These are phyloP conservation scores for Cymbopogon citratus DNA, from an alignment of 176 grass and related monocot species.

Conservation along the genomic window DNA sequence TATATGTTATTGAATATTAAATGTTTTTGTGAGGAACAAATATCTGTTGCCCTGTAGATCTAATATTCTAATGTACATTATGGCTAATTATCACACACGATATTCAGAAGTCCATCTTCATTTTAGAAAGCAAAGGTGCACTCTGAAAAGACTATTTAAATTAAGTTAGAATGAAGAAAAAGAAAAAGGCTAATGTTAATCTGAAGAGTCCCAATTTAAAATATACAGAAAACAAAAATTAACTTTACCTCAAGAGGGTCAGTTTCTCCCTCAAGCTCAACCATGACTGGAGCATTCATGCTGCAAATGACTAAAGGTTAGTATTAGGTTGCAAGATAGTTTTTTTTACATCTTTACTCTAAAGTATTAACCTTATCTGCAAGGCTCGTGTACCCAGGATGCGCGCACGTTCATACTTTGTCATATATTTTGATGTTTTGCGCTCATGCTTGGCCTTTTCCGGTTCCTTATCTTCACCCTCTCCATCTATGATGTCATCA, in stretches of 20 bases:
- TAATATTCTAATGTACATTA: neutral
- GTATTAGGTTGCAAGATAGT: no score
- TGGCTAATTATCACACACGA: neutral
- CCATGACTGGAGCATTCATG: conserved; percentile 98
- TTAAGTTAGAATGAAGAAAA: neutral
- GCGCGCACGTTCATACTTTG: conserved; percentile 90
- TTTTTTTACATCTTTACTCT: no score
- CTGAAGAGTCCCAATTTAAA: neutral
- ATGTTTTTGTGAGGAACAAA: neutral
- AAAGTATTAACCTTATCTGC: conserved; percentile 50
- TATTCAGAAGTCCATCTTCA: neutral
- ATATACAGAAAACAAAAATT: neutral
- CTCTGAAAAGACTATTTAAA: neutral
- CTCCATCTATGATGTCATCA: conserved; percentile 54
- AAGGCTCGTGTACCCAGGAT: conserved; percentile 86
- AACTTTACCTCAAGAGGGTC: conserved; percentile 79
- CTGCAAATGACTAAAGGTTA: conserved; percentile 25
- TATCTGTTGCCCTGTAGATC: neutral
- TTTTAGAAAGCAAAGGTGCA: neutral
- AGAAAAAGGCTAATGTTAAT: neutral
- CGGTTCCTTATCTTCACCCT: conserved; percentile 64
- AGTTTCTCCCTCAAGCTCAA: conserved; percentile 91
- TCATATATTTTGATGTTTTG: conserved; percentile 91
- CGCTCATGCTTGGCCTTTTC: conserved; percentile 32
- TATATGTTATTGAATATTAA: neutral